Base-by-base conservation (phyloP, 2,329 filamentous ascomycete species). In the Sordariomycetes sp. region DNA sequence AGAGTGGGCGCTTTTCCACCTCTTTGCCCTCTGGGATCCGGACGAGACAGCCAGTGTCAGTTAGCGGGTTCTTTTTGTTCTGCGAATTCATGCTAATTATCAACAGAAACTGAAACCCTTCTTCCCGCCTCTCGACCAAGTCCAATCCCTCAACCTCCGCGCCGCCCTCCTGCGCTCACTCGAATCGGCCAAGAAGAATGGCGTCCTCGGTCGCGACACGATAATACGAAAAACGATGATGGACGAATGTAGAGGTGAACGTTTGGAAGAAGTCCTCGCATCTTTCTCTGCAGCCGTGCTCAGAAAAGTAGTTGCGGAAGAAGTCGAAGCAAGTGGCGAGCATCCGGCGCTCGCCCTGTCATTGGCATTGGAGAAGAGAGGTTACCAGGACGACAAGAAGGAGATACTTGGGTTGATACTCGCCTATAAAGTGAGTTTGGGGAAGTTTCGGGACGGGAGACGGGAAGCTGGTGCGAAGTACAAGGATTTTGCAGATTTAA, bases 151-250 rank as follows among this genome's bases (percentile, higher is more conserved):
- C 46, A 94, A 94, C 53, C 72, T 98, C 6, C 85, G 92, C 33
- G 79, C 85, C 21, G 86, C 85, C 8, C 68, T 95, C 8, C 82
- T 88, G 47, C 76, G 86, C 55, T 78, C 72, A 44, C 74, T 98
- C 35, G 84, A 90, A 42, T 80, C 86, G 33, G 67, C 86, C 39
- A 96, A 96, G 64, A 94, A 93, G 63, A 85, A 77, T 60, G 88
- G 87, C 20, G 66, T 81, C 1, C 66, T 96, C 8, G 85, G 86
- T 4, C 72, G 85, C 32, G 87, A 94, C 49, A 73, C 75, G 0
- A 73, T 93, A 1, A 61, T 96, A 21, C 77, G 92, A 33, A 95
- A 94, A 63, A 94, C 86, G 0, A 94, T 95, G 85, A 66, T 98
- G 33, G 92, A 98, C 52, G 90, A 98, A 47, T 98, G 92, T 61